Percentiles rank a stretch among this genome's conserved stretches.
Conservation (phyloP, 192 early-diverging fungal genomes). For the Gigaspora rosea region DNA sequence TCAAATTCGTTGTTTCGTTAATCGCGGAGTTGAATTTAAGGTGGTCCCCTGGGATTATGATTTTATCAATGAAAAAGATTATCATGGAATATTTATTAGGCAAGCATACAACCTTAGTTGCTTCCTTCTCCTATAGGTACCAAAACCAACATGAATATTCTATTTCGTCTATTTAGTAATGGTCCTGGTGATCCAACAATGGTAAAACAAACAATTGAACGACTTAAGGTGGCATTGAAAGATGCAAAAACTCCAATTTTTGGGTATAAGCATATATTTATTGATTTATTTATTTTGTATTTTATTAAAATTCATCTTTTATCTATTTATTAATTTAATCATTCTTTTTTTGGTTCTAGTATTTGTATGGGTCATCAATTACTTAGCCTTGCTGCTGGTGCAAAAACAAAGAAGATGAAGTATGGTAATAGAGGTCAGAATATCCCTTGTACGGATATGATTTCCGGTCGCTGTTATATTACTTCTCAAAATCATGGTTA, state of each 20-base stretch:
- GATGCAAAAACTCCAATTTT: conserved; percentile 87
- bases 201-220: conserved; percentile 75
- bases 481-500: conserved; percentile 99
- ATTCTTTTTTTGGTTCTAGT: not conserved
- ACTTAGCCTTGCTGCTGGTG: conserved; percentile 90
- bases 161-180: conserved; percentile 70
- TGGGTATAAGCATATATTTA: conserved; percentile 49
- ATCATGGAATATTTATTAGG: conserved; percentile 84
- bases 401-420: conserved; percentile 93
- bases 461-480: conserved; percentile 97
- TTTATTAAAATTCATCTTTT: not conserved
- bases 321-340: not conserved
- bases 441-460: conserved; percentile 96
- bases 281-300: not conserved
- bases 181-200: conserved; percentile 96
- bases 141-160: not conserved
- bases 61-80: conserved; percentile 74
- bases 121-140: not conserved
- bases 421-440: conserved; percentile 99
- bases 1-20: conserved; percentile 97
- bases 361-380: conserved; percentile 99
- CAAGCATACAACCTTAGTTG: not conserved
- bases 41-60: conserved; percentile 98
- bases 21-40: conserved; percentile 90
- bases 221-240: conserved; percentile 67